Base-by-base conservation (phyloP, 2,329 filamentous ascomycete species). In the Pseudomassariella vexata region DNA sequence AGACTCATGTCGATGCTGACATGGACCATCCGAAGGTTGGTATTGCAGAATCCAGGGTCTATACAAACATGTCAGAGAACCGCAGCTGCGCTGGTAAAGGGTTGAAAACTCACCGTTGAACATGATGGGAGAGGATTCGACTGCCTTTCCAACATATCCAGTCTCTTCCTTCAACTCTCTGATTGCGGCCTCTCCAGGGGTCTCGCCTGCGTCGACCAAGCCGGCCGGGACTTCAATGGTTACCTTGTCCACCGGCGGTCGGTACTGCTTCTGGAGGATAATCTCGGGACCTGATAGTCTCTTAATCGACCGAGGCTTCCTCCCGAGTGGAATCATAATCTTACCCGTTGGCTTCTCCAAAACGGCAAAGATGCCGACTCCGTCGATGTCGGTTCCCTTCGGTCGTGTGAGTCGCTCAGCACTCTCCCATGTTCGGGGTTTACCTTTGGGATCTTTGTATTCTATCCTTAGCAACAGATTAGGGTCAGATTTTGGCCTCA, bases 361-460 rank as follows among this genome's bases (percentile, higher is more conserved):
- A 41, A 87, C 73, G 24, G 81, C 82, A 11, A 85, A 67, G 36
- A 88, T 84, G 38, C 81, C 81, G 10, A 87, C 81, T 32, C 79
- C 82, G 47, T 88, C 83, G 32, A 86, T 78, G 20, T 75, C 72
- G 36, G 67, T 66, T 41, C 57, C 65, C 34, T 65, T 61, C 9
- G 81, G 79, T 4, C 82, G 73, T 0, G 82, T 86, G 19, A 68
- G 69, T n/a, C 83, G 74, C 55, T 85, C 78, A 11, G 79, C 79
- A 1, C 78, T 82, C 50, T 88, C 82, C 82, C 82, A 87, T 19
- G 70, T 75, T 32, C 82, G 68, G 1, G 62, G 54, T 11, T 62
- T 60, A 42, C 75, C 76, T 20, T 69, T 65, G 14, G 76, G 72
- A 48, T 86, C 82, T 34, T 64, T 62, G 53, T 86, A 88, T 20